Evolutionary conservation across 106 monocot genomes (phyloP), one percentile per base, ranked within the genome.

Genomic region (Allium cepa): DNA sequence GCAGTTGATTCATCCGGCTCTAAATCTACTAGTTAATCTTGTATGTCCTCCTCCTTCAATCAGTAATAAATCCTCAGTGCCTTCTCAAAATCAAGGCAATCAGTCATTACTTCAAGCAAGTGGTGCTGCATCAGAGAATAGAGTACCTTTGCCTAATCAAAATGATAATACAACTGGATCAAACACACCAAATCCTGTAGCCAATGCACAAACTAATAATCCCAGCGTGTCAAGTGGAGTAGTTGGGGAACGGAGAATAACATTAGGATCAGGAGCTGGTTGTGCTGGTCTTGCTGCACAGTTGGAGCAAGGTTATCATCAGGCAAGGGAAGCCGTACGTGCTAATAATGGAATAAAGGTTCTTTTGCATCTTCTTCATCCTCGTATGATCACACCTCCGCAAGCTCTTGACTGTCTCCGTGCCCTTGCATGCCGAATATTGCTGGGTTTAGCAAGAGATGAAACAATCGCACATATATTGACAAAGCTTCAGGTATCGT

Each of bases 261-360:
- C 89, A 46, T 82, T 97, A 67, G 97, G 97, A 51, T 75, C 88
- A 52, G 92, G 97, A 61, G 79, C 87, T 70, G 97, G 97, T 1
- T 92, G 87, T 82, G 86, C 92, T 73, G 97, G 97, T 5, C 87
- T 92, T 73, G 97, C 97, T 70, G 82, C 97, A 17, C 97, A 92
- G 64, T 68, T 97, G 62, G 97, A 97, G 69, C 92, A 92, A 69
- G 97, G 87, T 45, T 97, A 97, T 70, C 84, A 69, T 67, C 89
- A 92, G 63, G 97, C 97, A 75, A 81, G 97, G 60, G 84, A 92
- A 74, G 84, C 87, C 71, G 97, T 97, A 49, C 89, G 97, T 60
- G 82, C 92, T 10, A 92, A 97, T 73, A 97, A 97, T 77, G 97
- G 97, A 11, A 97, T 97, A 68, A 97, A 97, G 70, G 89, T 97